A percentile compares a stretch with the other conserved stretches of the same genome.
phyloP scores from a whole-genome alignment of 2,329 filamentous ascomycete species.

The Sarocladiaceae sp. region DNA sequence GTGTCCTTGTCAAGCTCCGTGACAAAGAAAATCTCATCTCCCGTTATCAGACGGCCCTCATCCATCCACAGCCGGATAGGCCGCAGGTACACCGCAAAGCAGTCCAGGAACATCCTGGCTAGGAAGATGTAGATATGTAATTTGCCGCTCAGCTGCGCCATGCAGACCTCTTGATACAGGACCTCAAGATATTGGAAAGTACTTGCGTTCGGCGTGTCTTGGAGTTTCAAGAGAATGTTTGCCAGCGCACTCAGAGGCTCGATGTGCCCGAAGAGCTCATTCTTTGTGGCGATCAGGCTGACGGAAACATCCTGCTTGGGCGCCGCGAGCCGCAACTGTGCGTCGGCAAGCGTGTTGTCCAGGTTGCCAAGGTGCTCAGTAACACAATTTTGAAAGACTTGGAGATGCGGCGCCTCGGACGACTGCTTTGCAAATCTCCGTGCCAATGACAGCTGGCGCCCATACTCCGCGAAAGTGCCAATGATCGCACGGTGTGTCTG shows the following conservation, averaged over 20 bases:
- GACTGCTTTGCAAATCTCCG: conserved; percentile 35
- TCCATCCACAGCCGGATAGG: conserved; percentile 83
- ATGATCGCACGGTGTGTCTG: conserved; percentile 44
- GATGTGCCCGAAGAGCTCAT: conserved; percentile 48
- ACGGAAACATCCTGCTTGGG: conserved; percentile 49
- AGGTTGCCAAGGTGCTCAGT: conserved; percentile 50
- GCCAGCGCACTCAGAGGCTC: conserved; percentile 55
- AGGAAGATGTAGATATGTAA: conserved; percentile 55
- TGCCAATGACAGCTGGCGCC: conserved; percentile 38
- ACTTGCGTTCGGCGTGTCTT: conserved; percentile 31
- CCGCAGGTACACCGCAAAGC: conserved; percentile 73
- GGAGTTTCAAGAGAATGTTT: conserved; percentile 40
- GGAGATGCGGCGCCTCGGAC: conserved; percentile 53
- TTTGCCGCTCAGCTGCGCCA: conserved; percentile 64
- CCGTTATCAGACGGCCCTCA: conserved; percentile 59
- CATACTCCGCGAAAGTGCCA: conserved; percentile 39
- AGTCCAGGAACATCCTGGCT: conserved; percentile 68
- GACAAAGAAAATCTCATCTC: conserved; percentile 72
- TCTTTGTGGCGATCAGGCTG: conserved; percentile 58
- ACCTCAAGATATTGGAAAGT: conserved; percentile 73
- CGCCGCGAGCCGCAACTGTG: conserved; percentile 56
- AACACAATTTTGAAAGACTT: conserved; percentile 64
- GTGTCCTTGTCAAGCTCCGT: conserved; percentile 46
- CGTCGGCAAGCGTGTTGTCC: conserved; percentile 48
- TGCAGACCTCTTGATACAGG: conserved; percentile 63